Percentiles rank a stretch among this genome's conserved stretches.
Conservation (phyloP, 2,329 filamentous ascomycete genomes). For the Alternaria gaisen region DNA sequence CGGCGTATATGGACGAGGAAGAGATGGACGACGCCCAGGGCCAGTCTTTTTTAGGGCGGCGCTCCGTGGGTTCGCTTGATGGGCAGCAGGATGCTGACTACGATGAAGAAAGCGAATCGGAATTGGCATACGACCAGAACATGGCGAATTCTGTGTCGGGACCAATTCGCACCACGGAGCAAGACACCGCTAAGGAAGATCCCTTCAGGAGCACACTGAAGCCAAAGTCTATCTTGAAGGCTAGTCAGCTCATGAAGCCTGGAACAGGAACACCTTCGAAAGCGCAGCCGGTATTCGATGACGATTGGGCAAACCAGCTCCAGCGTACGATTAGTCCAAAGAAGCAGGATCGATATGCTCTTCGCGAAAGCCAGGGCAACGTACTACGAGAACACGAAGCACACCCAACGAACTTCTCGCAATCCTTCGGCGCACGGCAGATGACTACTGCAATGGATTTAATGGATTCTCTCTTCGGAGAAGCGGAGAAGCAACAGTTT, state of each 20-base stretch:
- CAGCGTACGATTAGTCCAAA: conserved; percentile 92
- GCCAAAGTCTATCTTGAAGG: conserved; percentile 61
- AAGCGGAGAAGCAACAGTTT: conserved; percentile 59
- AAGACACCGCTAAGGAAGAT: conserved; percentile 55
- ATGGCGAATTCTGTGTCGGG: conserved; percentile 81
- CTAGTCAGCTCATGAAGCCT: conserved; percentile 42
- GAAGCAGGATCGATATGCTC: conserved; percentile 83
- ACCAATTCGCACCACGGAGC: conserved; percentile 81
- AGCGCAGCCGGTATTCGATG: conserved; percentile 66
- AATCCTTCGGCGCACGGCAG: conserved; percentile 58
- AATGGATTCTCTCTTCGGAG: conserved; percentile 94
- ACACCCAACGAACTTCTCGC: conserved; percentile 44
- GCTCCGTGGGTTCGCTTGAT: conserved; percentile 82
- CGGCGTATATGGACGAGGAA: conserved; percentile 62
- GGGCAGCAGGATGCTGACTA: conserved; percentile 68
- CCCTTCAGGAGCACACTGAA: conserved; percentile 46
- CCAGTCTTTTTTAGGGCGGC: conserved; percentile 91
- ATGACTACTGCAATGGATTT: conserved; percentile 92
- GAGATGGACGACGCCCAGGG: conserved; percentile 59
- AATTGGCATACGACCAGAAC: conserved; percentile 73
- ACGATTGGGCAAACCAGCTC: conserved; percentile 93
- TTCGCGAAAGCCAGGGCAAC: conserved; percentile 71
- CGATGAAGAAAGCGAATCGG: conserved; percentile 73
- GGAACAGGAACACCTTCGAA: conserved; percentile 63
- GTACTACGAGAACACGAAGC: conserved; percentile 61